Evolutionary conservation across 2,329 filamentous ascomycete species (phyloP), one percentile per base, ranked within the genome.

Genomic region (Colletotrichum brevisporum): DNA sequence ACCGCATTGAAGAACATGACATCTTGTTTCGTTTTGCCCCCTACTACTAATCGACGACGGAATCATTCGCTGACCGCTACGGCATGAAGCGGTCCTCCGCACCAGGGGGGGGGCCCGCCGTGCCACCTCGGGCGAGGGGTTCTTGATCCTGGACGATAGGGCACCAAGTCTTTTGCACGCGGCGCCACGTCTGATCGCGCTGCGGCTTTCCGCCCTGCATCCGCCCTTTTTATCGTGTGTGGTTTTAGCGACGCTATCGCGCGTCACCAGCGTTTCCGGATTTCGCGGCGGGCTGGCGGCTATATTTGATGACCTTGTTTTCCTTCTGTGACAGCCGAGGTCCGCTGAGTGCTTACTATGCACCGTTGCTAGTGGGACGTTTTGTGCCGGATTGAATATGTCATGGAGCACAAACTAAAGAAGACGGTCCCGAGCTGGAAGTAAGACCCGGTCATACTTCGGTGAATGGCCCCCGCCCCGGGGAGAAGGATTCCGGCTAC

Each of bases 241-340:
- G 41, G 2, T 24, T 24, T 47, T 26, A 54, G 59, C 59, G 59
- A 54, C 63, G 13, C 26, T 24, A 13, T 18, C 15, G 3, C 47
- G 27, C 47, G n/a, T 52, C 57, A 52, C 57, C 57, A 61, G 31
- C 31, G 57, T 61, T 61, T 50, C 15, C 59, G 50, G 59, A 54
- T 3, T 52, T 45, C 53, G 45, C 36, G 31, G 53, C 27, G 18
- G 18, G 21, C 27, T 21, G 13, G 43, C 43, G 18, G 43, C n/a
- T 21, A 6, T 31, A n/a, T n/a, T 48, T 50, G 12, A 27, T 8
- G 36, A 12, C 21, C 26, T 54, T 24, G 1, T 36, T 36, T 36
- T 36, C 10, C 5, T 10, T 10, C 31, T 36, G 31, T 10, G 31
- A 6, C 31, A 36, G 31, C 31, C 31, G 31, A 36, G 31, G 31